Percentiles rank a stretch among this genome's conserved stretches.
phyloP scores from a whole-genome alignment of 768 basidiomycete genomes.

The Infundibulicybe gibba region DNA sequence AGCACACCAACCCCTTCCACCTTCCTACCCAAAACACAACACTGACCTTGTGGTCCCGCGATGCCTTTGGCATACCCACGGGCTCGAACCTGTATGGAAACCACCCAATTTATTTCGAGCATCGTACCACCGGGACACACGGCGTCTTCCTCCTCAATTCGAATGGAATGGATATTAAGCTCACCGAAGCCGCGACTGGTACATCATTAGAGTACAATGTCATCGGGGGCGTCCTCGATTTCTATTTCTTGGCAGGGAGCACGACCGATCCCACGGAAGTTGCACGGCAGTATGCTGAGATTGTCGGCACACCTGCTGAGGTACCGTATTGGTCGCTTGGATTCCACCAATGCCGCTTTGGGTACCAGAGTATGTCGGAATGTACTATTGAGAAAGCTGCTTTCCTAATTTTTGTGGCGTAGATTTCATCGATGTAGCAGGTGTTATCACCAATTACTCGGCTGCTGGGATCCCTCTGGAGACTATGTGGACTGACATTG shows the following conservation, averaged over 20 bases:
- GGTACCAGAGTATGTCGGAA: constrained; percentile 47
- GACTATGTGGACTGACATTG: constrained; percentile 81
- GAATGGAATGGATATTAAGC: constrained; percentile 77
- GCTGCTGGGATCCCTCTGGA: constrained; percentile 63
- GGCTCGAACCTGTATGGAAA: constrained; percentile 69
- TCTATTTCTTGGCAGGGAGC: constrained; percentile 76
- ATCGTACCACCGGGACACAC: constrained; percentile 62
- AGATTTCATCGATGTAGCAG: constrained; percentile 63
- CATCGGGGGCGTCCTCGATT: constrained; percentile 75
- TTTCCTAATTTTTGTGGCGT: neutral
- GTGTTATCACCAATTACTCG: constrained; percentile 60
- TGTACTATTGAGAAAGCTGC: neutral
- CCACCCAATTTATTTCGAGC: constrained; percentile 73
- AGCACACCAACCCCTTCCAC: constrained; percentile 64
- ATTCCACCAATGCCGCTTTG: constrained; percentile 70
- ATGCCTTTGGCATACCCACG: constrained; percentile 53
- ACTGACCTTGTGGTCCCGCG: constrained; percentile 61
- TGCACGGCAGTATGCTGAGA: constrained; percentile 64
- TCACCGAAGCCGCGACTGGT: constrained; percentile 34
- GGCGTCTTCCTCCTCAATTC: constrained; percentile 69
- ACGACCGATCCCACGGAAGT: constrained; percentile 52
- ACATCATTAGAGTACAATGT: constrained; percentile 67
- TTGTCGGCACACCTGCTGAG: constrained; percentile 65
- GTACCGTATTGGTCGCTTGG: constrained; percentile 76
- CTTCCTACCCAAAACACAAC: constrained; percentile 45